Evolutionary conservation across 768 basidiomycete species (phyloP), one percentile per base, ranked within the genome.

Genomic region (Podaxis mareebaensis): DNA sequence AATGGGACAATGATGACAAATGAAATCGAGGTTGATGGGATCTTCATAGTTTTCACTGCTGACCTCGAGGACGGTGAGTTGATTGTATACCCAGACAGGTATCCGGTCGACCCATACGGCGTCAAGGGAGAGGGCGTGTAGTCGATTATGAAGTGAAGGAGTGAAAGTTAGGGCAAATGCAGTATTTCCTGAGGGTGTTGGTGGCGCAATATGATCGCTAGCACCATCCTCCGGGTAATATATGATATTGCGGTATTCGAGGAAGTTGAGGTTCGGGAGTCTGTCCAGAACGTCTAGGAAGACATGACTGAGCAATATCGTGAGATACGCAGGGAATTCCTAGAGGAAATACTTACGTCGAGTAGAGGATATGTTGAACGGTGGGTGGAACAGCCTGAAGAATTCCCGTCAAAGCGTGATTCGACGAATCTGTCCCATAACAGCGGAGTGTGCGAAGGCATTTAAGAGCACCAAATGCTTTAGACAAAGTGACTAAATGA

Each of bases 381-480:
- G 64, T 68, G 4, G 61, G 46, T 1, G 78, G 77, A 5, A 80
- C 66, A 49, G 69, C 66, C 44, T 70, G 63, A 42, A 73, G 71
- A 28, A 79, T 69, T 7, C 67, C 63, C 26, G 72, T 67, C 17
- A 78, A 71, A 11, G 67, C 61, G 20, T 77, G 75, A 36, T 70
- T 63, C 8, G 51, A 53, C 3, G 51, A 26, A n/a, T 49, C 20
- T 53, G 65, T 68, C 3, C 79, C 79, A 59, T 76, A 75, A 74
- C 76, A 81, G 53, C 76, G 73, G 61, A 79, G 77, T 3, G 73
- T 72, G 26, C 67, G 74, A 8, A 81, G 70, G 66, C 75, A 72
- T 5, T 73, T 70, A 39, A 76, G 58, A 13, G 70, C 65, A 8
- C 38, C 52, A 3, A 79, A 64, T 24, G 77, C 73, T 58, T 76